A percentile compares a stretch with the other conserved stretches of the same genome.
Conservation (phyloP, 306 rosid genomes). For the Dalbergia oliveri region DNA sequence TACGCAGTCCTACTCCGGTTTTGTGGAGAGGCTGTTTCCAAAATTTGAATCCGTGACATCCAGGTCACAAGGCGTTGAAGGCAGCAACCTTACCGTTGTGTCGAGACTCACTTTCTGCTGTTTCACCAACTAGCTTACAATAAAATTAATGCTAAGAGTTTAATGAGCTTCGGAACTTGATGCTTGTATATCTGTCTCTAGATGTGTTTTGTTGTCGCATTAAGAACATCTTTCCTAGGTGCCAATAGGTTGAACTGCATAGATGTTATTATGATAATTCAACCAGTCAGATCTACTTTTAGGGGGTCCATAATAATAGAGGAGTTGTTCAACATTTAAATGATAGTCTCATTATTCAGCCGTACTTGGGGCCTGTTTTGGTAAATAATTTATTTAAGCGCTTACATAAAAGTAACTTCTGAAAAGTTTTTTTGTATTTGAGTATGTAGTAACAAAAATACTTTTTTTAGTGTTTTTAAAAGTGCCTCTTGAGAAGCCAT, state of each 20-base stretch:
- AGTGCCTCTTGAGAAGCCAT: too few relatives aligned
- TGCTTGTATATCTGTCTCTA: slow-evolving; percentile 12
- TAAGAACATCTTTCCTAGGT: slow-evolving; percentile 2
- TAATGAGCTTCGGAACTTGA: slow-evolving; percentile 27
- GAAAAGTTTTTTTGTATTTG: too few relatives aligned
- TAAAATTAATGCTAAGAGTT: not conserved
- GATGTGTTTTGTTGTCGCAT: slow-evolving; percentile 23
- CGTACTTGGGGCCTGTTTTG: not conserved
- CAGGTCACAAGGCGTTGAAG: too few relatives aligned
- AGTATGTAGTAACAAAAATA: too few relatives aligned
- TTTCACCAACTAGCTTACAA: not conserved
- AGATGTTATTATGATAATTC: slow-evolving; percentile 29
- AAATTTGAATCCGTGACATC: too few relatives aligned
- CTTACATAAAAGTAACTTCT: too few relatives aligned
- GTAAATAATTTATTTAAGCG: too few relatives aligned
- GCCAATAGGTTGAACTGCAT: slow-evolving; percentile 11
- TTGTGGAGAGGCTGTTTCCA: too few relatives aligned
- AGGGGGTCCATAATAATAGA: slow-evolving; percentile 28
- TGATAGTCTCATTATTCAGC: slow-evolving; percentile 9
- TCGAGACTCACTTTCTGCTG: not conserved
- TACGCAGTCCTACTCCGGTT: too few relatives aligned
- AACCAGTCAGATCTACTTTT: slow-evolving; percentile 13
- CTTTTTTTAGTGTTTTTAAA: too few relatives aligned
- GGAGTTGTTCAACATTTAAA: not conserved
- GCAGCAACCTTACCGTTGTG: too few relatives aligned